A percentile compares a stretch with the other conserved stretches of the same genome.
Conservation (phyloP, 768 basidiomycete genomes). For the Tylopilus cervinicoccineus region DNA sequence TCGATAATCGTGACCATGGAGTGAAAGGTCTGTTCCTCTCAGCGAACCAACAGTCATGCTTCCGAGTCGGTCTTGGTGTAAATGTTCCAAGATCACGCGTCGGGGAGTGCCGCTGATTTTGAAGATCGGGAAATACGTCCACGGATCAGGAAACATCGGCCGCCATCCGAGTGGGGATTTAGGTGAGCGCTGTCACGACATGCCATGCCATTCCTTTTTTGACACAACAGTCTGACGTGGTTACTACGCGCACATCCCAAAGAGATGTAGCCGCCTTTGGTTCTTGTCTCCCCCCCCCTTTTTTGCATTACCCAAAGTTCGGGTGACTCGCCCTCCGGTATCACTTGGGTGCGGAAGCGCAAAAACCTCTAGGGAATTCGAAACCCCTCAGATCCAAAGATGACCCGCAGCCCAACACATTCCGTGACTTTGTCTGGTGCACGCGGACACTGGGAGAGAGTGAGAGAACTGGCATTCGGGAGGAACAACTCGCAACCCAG, state of each 20-base stretch:
- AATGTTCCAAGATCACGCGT: neutral
- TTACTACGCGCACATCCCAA: constrained; percentile 7
- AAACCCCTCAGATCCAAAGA: constrained; percentile 11
- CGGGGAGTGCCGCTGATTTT: constrained; percentile 18
- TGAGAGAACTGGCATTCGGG: constrained; percentile 10
- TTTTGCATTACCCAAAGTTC: neutral
- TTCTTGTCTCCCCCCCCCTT: neutral
- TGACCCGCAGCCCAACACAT: constrained; percentile 6
- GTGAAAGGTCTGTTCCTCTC: constrained; percentile 4
- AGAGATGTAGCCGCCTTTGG: neutral
- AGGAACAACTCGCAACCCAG: constrained; percentile 11
- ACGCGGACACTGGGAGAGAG: neutral
- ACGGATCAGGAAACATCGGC: constrained; percentile 22
- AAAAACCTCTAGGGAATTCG: constrained; percentile 10
- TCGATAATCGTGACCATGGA: constrained; percentile 1
- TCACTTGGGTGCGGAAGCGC: constrained; percentile 11
- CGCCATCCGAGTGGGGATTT: constrained; percentile 6
- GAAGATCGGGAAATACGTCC: constrained; percentile 7
- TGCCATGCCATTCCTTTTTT: constrained; percentile 6
- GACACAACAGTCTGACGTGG: neutral
- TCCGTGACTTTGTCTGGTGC: neutral
- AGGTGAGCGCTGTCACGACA: constrained; percentile 8
- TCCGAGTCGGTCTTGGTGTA: constrained; percentile 9
- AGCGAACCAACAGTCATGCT: constrained; percentile 1
- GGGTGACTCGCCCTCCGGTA: constrained; percentile 2